Conservation (phyloP, 495 filamentous ascomycete genomes). For the Podospora didyma region DNA sequence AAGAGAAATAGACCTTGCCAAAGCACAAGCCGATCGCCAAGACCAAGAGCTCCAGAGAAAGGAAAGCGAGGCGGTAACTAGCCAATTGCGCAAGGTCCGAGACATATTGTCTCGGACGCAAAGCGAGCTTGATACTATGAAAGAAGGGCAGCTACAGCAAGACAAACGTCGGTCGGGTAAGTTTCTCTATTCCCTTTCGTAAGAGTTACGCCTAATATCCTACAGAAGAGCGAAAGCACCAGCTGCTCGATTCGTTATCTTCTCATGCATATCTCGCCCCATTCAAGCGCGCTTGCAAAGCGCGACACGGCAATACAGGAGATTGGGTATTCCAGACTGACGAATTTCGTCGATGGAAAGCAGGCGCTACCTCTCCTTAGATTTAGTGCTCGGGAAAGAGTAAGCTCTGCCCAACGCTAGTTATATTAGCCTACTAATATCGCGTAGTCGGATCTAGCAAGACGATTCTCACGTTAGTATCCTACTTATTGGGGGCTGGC, state of each 20-base stretch:
- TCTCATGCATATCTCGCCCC: not conserved
- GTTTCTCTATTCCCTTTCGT: not conserved
- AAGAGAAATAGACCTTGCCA: not conserved
- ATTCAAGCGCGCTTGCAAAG: not conserved
- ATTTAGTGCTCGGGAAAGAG: conserved; percentile 1
- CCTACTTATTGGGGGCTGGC: not conserved
- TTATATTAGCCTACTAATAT: not conserved
- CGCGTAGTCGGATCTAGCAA: not conserved
- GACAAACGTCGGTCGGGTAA: not conserved
- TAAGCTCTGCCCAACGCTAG: not conserved
- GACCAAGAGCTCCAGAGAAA: not conserved
- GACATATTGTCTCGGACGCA: not conserved
- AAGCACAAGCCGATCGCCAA: not conserved
- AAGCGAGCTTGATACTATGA: not conserved
- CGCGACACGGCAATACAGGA: not conserved
- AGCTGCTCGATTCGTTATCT: conserved; percentile 1
- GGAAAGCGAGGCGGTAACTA: not conserved
- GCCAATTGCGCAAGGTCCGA: not conserved
- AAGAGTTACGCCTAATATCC: not conserved
- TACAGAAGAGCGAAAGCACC: not conserved
- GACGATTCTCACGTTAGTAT: conserved; percentile 1
- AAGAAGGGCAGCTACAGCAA: not conserved
- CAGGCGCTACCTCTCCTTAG: not conserved
- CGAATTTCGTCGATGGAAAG: not conserved
- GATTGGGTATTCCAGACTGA: not conserved